A percentile compares a stretch with the other conserved stretches of the same genome.
Conservation (phyloP, 1,139 yeast genomes). For the Yamadazyma jaroonii region DNA sequence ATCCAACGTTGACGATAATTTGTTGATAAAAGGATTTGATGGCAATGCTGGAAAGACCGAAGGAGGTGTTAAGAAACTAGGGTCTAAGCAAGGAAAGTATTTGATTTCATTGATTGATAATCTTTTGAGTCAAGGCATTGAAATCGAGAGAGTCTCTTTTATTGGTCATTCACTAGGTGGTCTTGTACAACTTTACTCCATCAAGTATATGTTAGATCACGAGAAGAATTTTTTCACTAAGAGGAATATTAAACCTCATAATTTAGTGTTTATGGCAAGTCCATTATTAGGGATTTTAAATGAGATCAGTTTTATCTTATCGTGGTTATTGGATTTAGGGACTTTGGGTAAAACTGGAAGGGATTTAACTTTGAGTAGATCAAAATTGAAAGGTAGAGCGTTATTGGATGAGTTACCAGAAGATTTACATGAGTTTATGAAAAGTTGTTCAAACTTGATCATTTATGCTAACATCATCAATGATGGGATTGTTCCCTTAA, state of each 20-base stretch:
- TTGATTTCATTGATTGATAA: slow-evolving; percentile 52
- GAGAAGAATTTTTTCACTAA: slow-evolving; percentile 56
- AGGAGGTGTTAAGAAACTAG: slow-evolving; percentile 80
- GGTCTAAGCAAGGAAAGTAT: slow-evolving; percentile 72
- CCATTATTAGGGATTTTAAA: slow-evolving; percentile 81
- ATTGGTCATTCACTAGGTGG: slow-evolving; percentile 95
- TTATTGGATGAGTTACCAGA: slow-evolving; percentile 74
- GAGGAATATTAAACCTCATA: slow-evolving; percentile 54
- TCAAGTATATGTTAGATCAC: slow-evolving; percentile 64
- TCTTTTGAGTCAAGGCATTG: slow-evolving; percentile 21
- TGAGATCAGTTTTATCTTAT: slow-evolving; percentile 84
- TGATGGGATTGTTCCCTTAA: slow-evolving; percentile 91
- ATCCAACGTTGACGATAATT: slow-evolving; percentile 52
- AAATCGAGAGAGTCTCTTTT: slow-evolving; percentile 68
- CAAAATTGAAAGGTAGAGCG: slow-evolving; percentile 45
- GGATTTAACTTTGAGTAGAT: slow-evolving; percentile 64
- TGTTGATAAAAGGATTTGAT: slow-evolving; percentile 75
- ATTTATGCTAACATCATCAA: slow-evolving; percentile 79
- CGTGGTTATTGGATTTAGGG: slow-evolving; percentile 81
- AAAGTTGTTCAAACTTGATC: slow-evolving; percentile 63
- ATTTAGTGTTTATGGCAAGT: slow-evolving; percentile 79
- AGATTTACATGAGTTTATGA: slow-evolving; percentile 67
- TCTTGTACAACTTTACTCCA: slow-evolving; percentile 81
- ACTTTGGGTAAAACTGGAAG: slow-evolving; percentile 91
- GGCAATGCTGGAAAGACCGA: slow-evolving; percentile 90